Evolutionary conservation across 2,329 filamentous ascomycete species (phyloP), one percentile per base, ranked within the genome.

Genomic region (Neofusicoccum kwambonambiense): DNA sequence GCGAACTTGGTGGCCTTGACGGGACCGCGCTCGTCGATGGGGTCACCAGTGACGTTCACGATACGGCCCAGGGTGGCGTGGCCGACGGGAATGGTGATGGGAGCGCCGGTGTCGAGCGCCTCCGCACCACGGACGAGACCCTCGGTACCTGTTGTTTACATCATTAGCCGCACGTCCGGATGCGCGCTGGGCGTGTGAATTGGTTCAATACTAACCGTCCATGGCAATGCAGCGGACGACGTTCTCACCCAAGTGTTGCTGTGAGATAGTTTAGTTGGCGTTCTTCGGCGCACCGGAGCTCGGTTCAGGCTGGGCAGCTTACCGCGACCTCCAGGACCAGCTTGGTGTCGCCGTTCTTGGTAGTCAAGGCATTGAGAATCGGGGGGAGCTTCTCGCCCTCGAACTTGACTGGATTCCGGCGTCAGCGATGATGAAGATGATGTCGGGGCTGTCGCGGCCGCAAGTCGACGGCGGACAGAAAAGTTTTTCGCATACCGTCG

Each of bases 41-140:
- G 95, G 84, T 99, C 94, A 89, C 95, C 95, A 86, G 95, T 99
- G 85, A 99, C 95, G 89, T 99, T 99, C 86, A 99, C 93, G 88
- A 99, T 99, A 86, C 95, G 95, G 78, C 95, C 95, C 75, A 99
- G 91, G 73, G 93, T 97, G 80, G 86, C 91, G 79, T 88, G 87
- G 77, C 95, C 95, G 83, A 98, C 94, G 79, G 94, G 94, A 76
- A 99, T 93, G 83, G 87, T 93, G 86, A 99, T 99, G 79, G 95
- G 95, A 73, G 88, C 85, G 80, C 95, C 95, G 79, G 94, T 97
- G 83, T 99, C 95, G 75, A 81, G 82, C 74, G 89, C 92, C 81
- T 87, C 87, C 78, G 89, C 84, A 80, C 95, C 95, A 88, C 95
- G 94, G 80, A 94, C 91, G 76, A 99, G 92, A 95, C 95, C 95